A percentile compares a stretch with the other conserved stretches of the same genome.
Conservation (phyloP, 306 rosid genomes). For the Citrullus mucosospermus region DNA sequence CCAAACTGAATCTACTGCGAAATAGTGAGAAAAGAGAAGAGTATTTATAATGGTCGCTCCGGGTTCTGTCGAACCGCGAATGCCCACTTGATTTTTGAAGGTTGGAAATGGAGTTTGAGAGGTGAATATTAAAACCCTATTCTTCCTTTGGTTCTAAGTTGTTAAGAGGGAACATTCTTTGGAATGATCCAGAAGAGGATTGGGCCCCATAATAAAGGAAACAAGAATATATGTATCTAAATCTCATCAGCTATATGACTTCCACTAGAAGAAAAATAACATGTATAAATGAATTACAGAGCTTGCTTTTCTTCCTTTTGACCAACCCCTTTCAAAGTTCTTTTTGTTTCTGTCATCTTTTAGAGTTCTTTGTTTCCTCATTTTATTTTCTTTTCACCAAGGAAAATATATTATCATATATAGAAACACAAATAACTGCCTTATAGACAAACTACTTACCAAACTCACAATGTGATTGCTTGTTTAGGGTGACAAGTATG, state of each 20-base stretch:
- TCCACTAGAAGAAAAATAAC: too few relatives aligned
- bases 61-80: background rate
- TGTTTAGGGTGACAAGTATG: too few relatives aligned
- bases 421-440: too few relatives aligned
- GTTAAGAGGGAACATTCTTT: background rate
- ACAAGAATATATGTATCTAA: background rate
- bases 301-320: too few relatives aligned
- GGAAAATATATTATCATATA: too few relatives aligned
- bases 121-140: background rate
- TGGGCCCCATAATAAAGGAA: background rate
- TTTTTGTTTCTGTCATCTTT: too few relatives aligned
- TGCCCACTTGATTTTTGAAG: background rate
- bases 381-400: too few relatives aligned
- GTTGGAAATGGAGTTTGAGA: background rate
- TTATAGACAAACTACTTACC: too few relatives aligned
- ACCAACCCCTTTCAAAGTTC: too few relatives aligned
- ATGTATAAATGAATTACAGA: too few relatives aligned
- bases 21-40: background rate
- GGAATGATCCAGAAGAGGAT: background rate
- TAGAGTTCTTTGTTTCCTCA: too few relatives aligned
- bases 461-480: too few relatives aligned
- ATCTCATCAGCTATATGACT: background rate
- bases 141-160: background rate
- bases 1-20: background rate
- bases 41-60: background rate